Evolutionary conservation across 2,329 filamentous ascomycete genomes (phyloP).

Genomic region (Xylaria polymorpha): DNA sequence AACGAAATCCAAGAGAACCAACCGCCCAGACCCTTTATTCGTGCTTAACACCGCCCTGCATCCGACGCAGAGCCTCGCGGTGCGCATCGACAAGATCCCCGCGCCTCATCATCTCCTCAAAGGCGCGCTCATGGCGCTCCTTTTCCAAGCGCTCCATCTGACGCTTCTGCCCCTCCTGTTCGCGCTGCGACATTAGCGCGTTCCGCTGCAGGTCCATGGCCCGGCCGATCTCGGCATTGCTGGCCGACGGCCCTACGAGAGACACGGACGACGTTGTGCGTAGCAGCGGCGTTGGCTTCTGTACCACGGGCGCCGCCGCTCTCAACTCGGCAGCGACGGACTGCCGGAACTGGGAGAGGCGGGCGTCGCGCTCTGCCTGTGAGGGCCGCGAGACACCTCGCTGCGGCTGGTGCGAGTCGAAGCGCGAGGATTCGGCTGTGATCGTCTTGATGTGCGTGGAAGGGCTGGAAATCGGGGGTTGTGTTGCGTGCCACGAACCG

Average conservation of each 20-base stretch:
- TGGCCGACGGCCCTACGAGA: slow-evolving; percentile 44
- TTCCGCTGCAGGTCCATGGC: slow-evolving; percentile 66
- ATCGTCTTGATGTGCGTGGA: slow-evolving; percentile 36
- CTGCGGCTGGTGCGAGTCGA: slow-evolving; percentile 67
- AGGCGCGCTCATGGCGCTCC: slow-evolving; percentile 69
- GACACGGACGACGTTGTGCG: slow-evolving; percentile 47
- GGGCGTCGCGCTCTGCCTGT: slow-evolving; percentile 63
- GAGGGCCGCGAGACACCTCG: slow-evolving; percentile 59
- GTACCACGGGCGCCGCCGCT: slow-evolving; percentile 53
- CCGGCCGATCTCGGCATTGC: slow-evolving; percentile 58
- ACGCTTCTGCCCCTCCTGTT: slow-evolving; percentile 69
- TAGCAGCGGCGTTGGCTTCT: slow-evolving; percentile 50
- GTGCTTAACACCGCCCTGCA: slow-evolving; percentile 69
- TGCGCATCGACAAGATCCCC: slow-evolving; percentile 81
- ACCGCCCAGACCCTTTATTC: background rate
- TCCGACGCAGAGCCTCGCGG: slow-evolving; percentile 79
- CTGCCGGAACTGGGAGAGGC: slow-evolving; percentile 74
- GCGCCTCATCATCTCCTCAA: slow-evolving; percentile 81
- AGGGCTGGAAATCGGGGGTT: slow-evolving; percentile 18
- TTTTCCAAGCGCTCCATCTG: slow-evolving; percentile 69
- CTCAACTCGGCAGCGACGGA: slow-evolving; percentile 73
- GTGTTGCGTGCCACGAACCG: slow-evolving; percentile 20
- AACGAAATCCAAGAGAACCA: background rate
- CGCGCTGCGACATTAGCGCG: slow-evolving; percentile 69
- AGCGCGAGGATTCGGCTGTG: slow-evolving; percentile 54